Base-by-base conservation (phyloP, 2,329 filamentous ascomycete species). In the Trematosphaeria pertusa region DNA sequence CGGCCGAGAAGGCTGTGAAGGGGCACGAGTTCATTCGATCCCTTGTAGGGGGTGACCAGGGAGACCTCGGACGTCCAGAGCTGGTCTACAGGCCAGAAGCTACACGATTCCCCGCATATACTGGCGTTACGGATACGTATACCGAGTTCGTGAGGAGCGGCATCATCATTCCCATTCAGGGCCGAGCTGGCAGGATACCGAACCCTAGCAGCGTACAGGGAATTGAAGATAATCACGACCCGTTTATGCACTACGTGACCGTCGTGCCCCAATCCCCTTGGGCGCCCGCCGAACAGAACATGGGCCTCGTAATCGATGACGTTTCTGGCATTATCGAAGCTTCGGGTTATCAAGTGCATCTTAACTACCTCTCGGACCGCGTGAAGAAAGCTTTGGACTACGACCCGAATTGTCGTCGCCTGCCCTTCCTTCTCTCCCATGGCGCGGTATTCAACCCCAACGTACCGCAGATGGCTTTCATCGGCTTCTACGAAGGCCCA, bases 401-500 rank as follows among this genome's bases (percentile, higher is more conserved):
- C 58, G 81, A 83, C 2, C 68, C 81, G 84, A 49, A 66, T 74
- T 12, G 79, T 80, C 37, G 78, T 86, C n/a, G 67, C 14, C 52
- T 72, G 18, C 69, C 69, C 1, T 52, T 67, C n/a, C 75, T 94
- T 0, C 83, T 87, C 17, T 85, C 88, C 37, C 85, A 87, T 38
- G 86, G 89, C 54, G 83, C 82, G 1, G 86, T 85, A 11, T 76
- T 86, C 44, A 82, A 86, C 47, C 79, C 81, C 0, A 73, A 77
- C 0, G 69, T 91, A 0, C 81, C 86, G 0, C 81, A 81, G 5
- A 73, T 94, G 0, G 89, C 88, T 0, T 92, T 94, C 59, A 86
- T 94, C 1, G 90, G 90, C 0, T 91, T 91, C 70, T 95, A 95
- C 64, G 82, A 90, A 50, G 88, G 88, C 0, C 89, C 89, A 0